Percentiles rank a stretch among this genome's conserved stretches.
These are phyloP conservation scores for Stereocaulon alpinum DNA, from an alignment of 495 filamentous ascomycete genomes.

Conservation along the genomic window DNA sequence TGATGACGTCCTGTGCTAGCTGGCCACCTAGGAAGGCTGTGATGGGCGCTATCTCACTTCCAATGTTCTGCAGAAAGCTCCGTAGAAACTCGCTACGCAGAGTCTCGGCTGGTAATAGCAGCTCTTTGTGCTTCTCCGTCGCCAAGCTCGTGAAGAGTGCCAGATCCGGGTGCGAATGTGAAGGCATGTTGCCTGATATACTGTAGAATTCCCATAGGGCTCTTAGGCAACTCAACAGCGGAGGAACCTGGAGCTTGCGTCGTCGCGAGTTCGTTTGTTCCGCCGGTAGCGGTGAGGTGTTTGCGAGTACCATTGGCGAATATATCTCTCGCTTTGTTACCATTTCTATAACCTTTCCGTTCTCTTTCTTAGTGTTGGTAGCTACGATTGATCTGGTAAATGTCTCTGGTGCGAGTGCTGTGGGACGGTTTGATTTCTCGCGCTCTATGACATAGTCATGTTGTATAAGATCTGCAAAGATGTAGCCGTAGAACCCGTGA, in stretches of 20 bases:
- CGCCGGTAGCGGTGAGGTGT: slow-evolving; percentile 60
- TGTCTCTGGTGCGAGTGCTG: slow-evolving; percentile 55
- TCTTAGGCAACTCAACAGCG: slow-evolving; percentile 69
- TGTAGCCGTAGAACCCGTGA: slow-evolving; percentile 88
- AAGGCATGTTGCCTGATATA: slow-evolving; percentile 44
- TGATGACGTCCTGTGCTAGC: slow-evolving; percentile 93
- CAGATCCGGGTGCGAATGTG: slow-evolving; percentile 47
- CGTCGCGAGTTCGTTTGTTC: slow-evolving; percentile 56
- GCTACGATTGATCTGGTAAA: slow-evolving; percentile 65
- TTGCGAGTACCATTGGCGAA: slow-evolving; percentile 68
- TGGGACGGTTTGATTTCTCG: slow-evolving; percentile 62
- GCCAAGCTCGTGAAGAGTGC: slow-evolving; percentile 66
- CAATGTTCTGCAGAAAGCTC: slow-evolving; percentile 70
- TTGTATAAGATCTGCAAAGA: slow-evolving; percentile 81
- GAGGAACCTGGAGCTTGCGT: slow-evolving; percentile 63
- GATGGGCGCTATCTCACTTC: slow-evolving; percentile 73
- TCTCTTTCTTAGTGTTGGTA: slow-evolving; percentile 61
- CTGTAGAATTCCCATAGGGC: slow-evolving; percentile 72
- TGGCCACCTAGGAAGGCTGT: slow-evolving; percentile 83
- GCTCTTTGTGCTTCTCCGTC: slow-evolving; percentile 59
- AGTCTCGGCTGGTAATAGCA: slow-evolving; percentile 67
- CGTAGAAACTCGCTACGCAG: slow-evolving; percentile 71
- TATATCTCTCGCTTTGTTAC: slow-evolving; percentile 89
- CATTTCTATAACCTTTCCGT: slow-evolving; percentile 66
- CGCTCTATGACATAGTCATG: slow-evolving; percentile 86